Percentiles rank a stretch among this genome's conserved stretches.
phyloP scores from a whole-genome alignment of 2,329 filamentous ascomycete species.

The Penicillium sp. region DNA sequence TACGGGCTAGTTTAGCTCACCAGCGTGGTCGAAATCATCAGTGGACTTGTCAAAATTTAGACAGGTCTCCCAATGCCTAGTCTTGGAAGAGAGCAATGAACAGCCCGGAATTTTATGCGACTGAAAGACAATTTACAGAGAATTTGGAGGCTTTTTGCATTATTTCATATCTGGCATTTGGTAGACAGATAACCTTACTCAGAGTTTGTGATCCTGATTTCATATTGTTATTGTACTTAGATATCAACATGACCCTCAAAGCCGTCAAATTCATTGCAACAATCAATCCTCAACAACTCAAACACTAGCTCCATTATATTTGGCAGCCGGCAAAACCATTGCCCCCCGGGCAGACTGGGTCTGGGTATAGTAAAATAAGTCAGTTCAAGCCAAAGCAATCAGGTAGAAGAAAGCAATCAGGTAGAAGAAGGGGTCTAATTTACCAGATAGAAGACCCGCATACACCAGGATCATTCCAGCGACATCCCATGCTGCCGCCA shows the following conservation, averaged over 20 bases:
- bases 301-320: not conserved
- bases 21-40: too few relatives aligned
- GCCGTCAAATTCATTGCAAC: not conserved
- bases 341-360: not conserved
- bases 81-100: too few relatives aligned
- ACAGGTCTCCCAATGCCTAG: too few relatives aligned
- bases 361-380: not conserved
- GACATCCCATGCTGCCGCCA: not conserved
- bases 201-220: not conserved
- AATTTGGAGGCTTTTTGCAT: too few relatives aligned
- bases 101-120: too few relatives aligned
- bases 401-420: too few relatives aligned
- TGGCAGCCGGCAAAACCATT: not conserved
- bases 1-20: too few relatives aligned
- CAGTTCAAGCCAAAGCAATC: not conserved
- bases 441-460: not conserved
- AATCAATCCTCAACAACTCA: not conserved
- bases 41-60: too few relatives aligned
- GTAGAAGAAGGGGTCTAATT: not conserved
- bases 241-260: not conserved
- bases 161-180: too few relatives aligned
- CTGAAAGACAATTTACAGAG: too few relatives aligned
- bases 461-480: not conserved
- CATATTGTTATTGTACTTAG: not conserved
- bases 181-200: too few relatives aligned